Evolutionary conservation across 2,329 filamentous ascomycete species (phyloP), one percentile per base, ranked within the genome.

Genomic region (Setomelanomma holmii): DNA sequence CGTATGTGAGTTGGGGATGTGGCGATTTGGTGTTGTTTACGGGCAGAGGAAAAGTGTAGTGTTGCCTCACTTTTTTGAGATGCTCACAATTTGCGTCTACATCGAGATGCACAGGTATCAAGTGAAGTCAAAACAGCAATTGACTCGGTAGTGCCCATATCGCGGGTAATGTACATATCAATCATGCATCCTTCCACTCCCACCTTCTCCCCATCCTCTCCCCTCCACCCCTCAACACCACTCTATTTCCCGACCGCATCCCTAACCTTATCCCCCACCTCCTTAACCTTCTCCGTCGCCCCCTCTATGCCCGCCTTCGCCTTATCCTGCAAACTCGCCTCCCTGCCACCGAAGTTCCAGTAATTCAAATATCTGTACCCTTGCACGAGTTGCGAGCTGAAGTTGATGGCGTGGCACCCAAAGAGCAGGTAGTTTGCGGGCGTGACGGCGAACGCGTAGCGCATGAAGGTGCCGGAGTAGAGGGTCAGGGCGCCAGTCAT

Each of bases 341-440:
- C 79, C 56, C 73, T 61, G 23, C 79, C 80, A 17, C 80, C 80
- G 56, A 79, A 72, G 36, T 82, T 77, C 82, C 82, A 86, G 75
- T 86, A 86, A 64, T 82, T 81, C 57, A 86, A 56, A 68, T 84
- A 88, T 48, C 86, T 78, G 75, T 86, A 87, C 17, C 79, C 84
- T 71, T 88, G 86, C 24, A 81, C 82, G 39, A 78, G 60, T 73
- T 88, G 86, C 40, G 84, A 83, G 59, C 74, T 75, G 74, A 86
- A 87, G 76, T 88, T 88, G 75, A 87, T 80, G 55, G 84, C 76
- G 74, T 88, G 86, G 78, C 85, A 88, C 60, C 82, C 85, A 73
- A 88, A 88, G 49, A 88, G 83, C 59, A 88, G 84, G 77, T 87
- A 87, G 77, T 88, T 88, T 66, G 79, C 79, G 35, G 86, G 86